Evolutionary conservation across 1,139 yeast genomes (phyloP).

Genomic region (Saccharomyces uvarum): DNA sequence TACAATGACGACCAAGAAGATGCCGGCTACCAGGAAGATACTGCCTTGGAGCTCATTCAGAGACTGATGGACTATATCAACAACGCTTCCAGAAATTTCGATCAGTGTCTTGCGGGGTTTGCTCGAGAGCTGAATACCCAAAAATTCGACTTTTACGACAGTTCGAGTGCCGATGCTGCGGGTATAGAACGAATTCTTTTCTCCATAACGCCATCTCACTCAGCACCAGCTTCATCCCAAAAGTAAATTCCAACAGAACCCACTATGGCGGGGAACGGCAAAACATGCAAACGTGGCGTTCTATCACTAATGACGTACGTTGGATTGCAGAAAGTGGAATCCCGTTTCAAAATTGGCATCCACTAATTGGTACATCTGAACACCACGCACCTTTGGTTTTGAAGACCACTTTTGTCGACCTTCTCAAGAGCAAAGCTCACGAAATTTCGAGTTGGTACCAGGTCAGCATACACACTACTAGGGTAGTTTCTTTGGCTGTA

Average conservation of each 20-base stretch:
- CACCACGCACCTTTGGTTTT: background rate
- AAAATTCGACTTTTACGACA: conserved; percentile 8
- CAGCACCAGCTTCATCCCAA: conserved; percentile 4
- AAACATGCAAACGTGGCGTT: background rate
- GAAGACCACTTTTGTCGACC: background rate
- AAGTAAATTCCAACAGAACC: background rate
- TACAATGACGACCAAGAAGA: background rate
- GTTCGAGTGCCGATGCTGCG: conserved; percentile 4
- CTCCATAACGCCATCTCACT: conserved; percentile 1
- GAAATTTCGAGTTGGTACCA: background rate
- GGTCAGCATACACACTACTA: background rate
- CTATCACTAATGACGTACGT: background rate
- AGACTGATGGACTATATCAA: conserved; percentile 11
- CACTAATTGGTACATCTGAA: background rate
- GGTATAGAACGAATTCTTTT: background rate
- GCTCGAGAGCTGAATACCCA: conserved; percentile 12
- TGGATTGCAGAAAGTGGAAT: background rate
- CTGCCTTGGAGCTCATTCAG: conserved; percentile 8
- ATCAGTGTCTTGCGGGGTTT: conserved; percentile 16
- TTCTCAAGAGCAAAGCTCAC: background rate
- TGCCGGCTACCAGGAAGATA: conserved; percentile 13
- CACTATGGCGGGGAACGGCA: too few species aligned
- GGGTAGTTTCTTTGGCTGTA: background rate
- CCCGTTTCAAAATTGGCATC: background rate
- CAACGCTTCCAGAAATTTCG: conserved; percentile 10